phyloP scores from a whole-genome alignment of 192 early-diverging fungal genomes.

The Backusella macrospora region DNA sequence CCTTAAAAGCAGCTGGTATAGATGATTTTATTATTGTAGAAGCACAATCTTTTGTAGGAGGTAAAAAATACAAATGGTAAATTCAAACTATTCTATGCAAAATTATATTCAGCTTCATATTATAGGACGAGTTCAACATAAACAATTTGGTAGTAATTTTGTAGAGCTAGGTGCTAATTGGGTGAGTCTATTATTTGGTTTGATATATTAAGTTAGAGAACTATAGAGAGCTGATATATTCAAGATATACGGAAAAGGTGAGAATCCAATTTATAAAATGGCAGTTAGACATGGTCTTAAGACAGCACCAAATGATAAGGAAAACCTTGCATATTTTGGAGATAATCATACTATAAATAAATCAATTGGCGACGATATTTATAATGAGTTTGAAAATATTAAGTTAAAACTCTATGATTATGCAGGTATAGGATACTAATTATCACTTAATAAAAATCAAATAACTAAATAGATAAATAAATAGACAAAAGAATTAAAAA shows the following conservation, averaged over 20 bases:
- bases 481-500: slow-evolving; percentile 28
- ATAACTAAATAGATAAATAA: background rate
- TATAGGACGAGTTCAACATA: slow-evolving; percentile 29
- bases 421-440: slow-evolving; percentile 31
- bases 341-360: background rate
- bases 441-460: background rate
- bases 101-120: background rate
- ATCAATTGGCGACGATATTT: slow-evolving; percentile 8
- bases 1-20: slow-evolving; percentile 19
- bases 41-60: slow-evolving; percentile 33
- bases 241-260: slow-evolving; percentile 43
- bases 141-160: slow-evolving; percentile 24
- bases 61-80: background rate
- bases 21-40: slow-evolving; percentile 43
- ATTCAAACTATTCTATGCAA: background rate
- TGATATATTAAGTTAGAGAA: background rate
- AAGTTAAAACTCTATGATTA: slow-evolving; percentile 18
- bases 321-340: slow-evolving; percentile 36
- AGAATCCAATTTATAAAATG: slow-evolving; percentile 43
- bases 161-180: slow-evolving; percentile 40
- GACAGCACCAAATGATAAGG: slow-evolving; percentile 34
- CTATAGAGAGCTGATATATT: background rate
- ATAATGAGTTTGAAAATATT: slow-evolving; percentile 17
- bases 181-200: slow-evolving; percentile 16
- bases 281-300: slow-evolving; percentile 38